phyloP scores from a whole-genome alignment of 148 eudicot genomes.

The Rhododendron vialii region DNA sequence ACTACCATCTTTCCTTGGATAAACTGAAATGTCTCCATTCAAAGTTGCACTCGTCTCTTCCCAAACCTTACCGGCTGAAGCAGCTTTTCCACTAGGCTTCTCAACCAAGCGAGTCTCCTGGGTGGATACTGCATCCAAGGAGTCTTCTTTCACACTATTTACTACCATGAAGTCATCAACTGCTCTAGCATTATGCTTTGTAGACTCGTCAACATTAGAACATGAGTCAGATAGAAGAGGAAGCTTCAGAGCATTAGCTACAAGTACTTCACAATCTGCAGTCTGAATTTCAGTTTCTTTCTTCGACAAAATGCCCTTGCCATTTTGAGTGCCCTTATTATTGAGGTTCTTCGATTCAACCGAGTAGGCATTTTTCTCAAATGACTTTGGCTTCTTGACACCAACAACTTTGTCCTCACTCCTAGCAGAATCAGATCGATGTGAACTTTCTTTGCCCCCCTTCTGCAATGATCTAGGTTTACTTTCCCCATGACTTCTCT shows the following conservation, averaged over 20 bases:
- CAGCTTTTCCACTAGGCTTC: conserved; percentile 34
- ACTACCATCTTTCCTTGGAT: conserved; percentile 21
- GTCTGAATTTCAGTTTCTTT: conserved; percentile 47
- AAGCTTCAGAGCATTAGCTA: conserved; percentile 67
- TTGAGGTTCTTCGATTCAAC: conserved; percentile 26
- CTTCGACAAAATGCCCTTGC: conserved; percentile 21
- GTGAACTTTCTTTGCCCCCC: conserved; percentile 31
- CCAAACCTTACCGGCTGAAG: conserved; percentile 24
- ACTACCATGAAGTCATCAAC: conserved; percentile 6
- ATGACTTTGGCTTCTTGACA: conserved; percentile 29
- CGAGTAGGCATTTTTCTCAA: conserved; percentile 31
- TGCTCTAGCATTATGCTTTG: conserved; percentile 18
- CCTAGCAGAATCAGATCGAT: conserved; percentile 24
- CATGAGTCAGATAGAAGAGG: conserved; percentile 59
- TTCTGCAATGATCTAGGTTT: conserved; percentile 30
- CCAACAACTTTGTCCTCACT: conserved; percentile 25
- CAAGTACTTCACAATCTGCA: conserved; percentile 57
- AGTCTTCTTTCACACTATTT: conserved; percentile 26
- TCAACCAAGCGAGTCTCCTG: conserved; percentile 29
- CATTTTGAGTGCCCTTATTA: conserved; percentile 12
- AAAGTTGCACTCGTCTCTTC: conserved; percentile 21
- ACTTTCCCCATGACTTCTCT: conserved; percentile 27
- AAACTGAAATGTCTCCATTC: conserved; percentile 12
- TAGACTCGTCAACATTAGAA: conserved; percentile 16
- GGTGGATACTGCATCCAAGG: conserved; percentile 22